Percentiles rank a stretch among this genome's conserved stretches.
These are phyloP conservation scores for Deinandra increscens DNA, from an alignment of 129 eudicot genomes.

Conservation along the genomic window DNA sequence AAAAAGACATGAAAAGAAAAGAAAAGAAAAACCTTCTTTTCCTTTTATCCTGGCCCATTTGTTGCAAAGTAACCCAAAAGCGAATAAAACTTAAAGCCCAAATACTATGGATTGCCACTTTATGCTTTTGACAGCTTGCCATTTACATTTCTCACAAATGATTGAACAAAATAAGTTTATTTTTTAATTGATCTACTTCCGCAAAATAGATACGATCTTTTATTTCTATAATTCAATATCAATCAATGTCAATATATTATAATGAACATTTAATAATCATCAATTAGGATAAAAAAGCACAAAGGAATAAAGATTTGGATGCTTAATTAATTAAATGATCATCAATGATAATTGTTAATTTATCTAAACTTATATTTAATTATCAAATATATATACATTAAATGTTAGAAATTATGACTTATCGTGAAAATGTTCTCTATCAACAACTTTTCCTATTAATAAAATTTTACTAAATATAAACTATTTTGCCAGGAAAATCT, in stretches of 20 bases:
- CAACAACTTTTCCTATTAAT: too few species aligned
- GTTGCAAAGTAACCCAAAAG: constrained; percentile 33
- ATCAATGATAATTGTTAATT: neutral
- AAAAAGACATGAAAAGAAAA: neutral
- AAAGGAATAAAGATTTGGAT: neutral
- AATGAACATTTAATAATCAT: neutral
- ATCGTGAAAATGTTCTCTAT: too few species aligned
- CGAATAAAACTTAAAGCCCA: constrained; percentile 35
- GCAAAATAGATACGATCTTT: neutral
- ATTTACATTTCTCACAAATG: constrained; percentile 26
- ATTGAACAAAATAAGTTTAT: constrained; percentile 12
- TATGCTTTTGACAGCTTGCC: constrained; percentile 45
- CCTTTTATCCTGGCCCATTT: constrained; percentile 29
- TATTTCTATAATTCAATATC: neutral
- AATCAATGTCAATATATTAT: neutral
- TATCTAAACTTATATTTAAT: too few species aligned
- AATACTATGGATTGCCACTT: constrained; percentile 32
- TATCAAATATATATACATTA: too few species aligned
- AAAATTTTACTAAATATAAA: too few species aligned
- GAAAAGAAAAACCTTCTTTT: constrained; percentile 1
- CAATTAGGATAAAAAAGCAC: neutral
- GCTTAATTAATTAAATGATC: neutral
- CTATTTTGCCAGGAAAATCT: too few species aligned
- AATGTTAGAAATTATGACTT: too few species aligned
- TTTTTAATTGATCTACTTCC: constrained; percentile 10